These are phyloP conservation scores for Keithomyces neogunnii DNA, from an alignment of 2,329 filamentous ascomycete species.

Conservation along the genomic window DNA sequence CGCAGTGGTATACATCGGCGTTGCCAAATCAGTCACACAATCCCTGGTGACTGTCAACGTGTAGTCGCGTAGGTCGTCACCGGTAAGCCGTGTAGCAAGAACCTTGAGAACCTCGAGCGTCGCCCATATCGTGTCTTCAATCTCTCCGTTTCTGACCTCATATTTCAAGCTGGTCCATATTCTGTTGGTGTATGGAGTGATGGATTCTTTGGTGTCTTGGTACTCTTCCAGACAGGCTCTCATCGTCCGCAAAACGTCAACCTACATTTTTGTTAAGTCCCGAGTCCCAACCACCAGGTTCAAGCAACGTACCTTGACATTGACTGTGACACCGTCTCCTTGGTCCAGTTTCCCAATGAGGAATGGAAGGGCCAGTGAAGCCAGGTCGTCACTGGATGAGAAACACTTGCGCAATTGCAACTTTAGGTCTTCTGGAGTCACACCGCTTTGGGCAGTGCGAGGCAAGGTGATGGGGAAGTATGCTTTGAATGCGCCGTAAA, in stretches of 20 bases:
- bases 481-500: conserved; percentile 48
- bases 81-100: conserved; percentile 36
- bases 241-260: conserved; percentile 49
- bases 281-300: background rate
- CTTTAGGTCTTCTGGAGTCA: conserved; percentile 51
- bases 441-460: conserved; percentile 39
- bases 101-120: conserved; percentile 46
- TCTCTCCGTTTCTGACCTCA: conserved; percentile 53
- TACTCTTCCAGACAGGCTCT: conserved; percentile 45
- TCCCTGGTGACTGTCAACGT: conserved; percentile 41
- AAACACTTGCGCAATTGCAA: conserved; percentile 44
- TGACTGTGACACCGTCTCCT: conserved; percentile 47
- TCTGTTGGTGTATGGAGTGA: conserved; percentile 39
- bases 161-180: conserved; percentile 56
- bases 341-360: conserved; percentile 50
- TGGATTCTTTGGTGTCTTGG: conserved; percentile 33
- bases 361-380: conserved; percentile 41
- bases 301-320: conserved; percentile 40
- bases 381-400: conserved; percentile 37
- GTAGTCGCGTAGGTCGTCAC: conserved; percentile 36
- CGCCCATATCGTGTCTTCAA: conserved; percentile 47
- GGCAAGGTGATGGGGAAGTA: conserved; percentile 53
- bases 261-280: conserved; percentile 16
- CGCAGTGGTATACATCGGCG: conserved; percentile 41
- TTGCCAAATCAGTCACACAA: conserved; percentile 44